A percentile compares a stretch with the other conserved stretches of the same genome.
Evolutionary conservation across 305 asterid genomes (phyloP).

Genomic region (Fraxinus ornus): DNA sequence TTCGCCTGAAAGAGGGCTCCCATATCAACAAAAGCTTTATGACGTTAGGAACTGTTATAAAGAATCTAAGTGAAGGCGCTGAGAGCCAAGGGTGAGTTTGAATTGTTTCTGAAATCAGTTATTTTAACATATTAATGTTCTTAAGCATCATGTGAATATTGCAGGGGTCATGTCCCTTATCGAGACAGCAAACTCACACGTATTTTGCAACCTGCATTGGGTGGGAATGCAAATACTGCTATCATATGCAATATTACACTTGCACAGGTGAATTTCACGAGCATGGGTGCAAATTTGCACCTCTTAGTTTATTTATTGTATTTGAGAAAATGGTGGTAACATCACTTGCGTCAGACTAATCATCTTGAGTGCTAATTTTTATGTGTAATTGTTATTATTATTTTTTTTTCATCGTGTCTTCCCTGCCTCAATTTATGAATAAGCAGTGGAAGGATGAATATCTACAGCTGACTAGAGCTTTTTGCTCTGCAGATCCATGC

Average conservation of each 20-base stretch:
- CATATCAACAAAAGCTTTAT: constrained; percentile 94
- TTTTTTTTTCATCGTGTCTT: not conserved
- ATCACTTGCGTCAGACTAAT: not conserved
- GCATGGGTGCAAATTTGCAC: not conserved
- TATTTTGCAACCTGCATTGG: constrained; percentile 92
- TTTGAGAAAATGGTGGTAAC: not conserved
- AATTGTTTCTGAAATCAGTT: constrained; percentile 6
- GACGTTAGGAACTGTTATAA: constrained; percentile 94
- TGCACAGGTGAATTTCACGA: constrained; percentile 72
- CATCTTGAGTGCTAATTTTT: not conserved
- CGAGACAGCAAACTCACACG: constrained; percentile 99
- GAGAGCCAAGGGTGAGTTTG: constrained; percentile 95
- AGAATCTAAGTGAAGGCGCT: constrained; percentile 95
- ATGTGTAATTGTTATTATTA: not conserved
- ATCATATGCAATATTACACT: constrained; percentile 97
- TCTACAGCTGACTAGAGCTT: not conserved
- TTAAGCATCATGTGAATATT: constrained; percentile 34
- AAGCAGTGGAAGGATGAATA: not conserved
- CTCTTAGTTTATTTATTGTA: not conserved
- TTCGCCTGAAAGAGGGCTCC: constrained; percentile 96
- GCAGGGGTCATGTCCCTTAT: constrained; percentile 96
- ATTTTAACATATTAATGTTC: constrained; percentile 1
- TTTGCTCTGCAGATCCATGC: constrained; percentile 70
- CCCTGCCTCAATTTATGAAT: not conserved
- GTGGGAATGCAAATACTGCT: constrained; percentile 97